Base-by-base conservation (phyloP, 805 yeast species). In the Kuraishia piskuri region DNA sequence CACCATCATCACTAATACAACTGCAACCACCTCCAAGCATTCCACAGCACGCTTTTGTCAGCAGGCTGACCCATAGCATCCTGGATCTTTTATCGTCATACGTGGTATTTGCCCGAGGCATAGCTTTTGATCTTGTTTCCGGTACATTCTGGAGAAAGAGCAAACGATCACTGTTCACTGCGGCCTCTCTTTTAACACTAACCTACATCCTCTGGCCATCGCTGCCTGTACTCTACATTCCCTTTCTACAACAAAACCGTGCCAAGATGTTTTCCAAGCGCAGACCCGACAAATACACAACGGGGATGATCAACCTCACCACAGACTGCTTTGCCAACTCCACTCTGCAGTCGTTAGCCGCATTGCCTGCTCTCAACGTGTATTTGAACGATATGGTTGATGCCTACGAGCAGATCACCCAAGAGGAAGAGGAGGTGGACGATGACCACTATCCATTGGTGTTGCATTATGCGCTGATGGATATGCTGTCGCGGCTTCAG, bases 311-410 rank as follows among this genome's bases (percentile, higher is more conserved):
- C 59, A 94, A 92, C 66, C 74, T 84, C 57, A 79, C 91, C 55
- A 88, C 89, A 58, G 97, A 90, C 65, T 92, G 99, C 67, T 92
- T 89, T 71, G 96, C 96, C 56, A 92, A 94, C 63, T 80, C 95
- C 7, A 83, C 91, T 0, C 63, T 94, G 20, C 99, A 92, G 66
- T 94, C 91, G 0, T 75, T 87, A 53, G 78, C 84, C 19, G 69
- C 90, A 0, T 64, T 85, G 19, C 84, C 88, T 0, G 76, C 77
- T 0, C 62, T 88, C 50, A 79, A 84, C 40, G 70, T 68, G 3
- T 87, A 88, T 59, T 65, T 87, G 56, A 82, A 73, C 54, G 60
- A 64, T 26, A 66, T 78, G 53, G 66, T 73, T 44, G 58, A 60
- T 17, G 58, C 45, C 22, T 24, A 22, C 14, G 46, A 48, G 22